Percentiles rank a stretch among this genome's conserved stretches.
phyloP scores from a whole-genome alignment of 2,329 filamentous ascomycete species.

The Colletotrichum noveboracense region DNA sequence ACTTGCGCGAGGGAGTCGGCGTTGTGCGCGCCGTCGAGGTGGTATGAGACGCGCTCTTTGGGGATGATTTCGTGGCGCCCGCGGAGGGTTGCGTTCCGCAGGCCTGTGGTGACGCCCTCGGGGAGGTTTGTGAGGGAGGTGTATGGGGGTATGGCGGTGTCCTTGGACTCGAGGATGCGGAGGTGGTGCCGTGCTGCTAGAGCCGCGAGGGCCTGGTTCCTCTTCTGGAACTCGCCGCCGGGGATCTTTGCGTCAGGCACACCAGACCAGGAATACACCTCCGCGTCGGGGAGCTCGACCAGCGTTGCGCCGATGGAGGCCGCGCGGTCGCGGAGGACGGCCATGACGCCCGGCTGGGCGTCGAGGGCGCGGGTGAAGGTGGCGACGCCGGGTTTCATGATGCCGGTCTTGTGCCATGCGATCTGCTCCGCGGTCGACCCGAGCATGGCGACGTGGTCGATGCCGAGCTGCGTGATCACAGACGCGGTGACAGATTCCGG shows the following conservation, averaged over 20 bases:
- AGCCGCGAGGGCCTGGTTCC: slow-evolving; percentile 60
- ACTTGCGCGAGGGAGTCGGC: slow-evolving; percentile 86
- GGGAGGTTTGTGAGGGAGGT: slow-evolving; percentile 46
- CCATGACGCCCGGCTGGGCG: slow-evolving; percentile 40
- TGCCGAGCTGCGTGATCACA: slow-evolving; percentile 69
- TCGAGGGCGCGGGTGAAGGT: slow-evolving; percentile 45
- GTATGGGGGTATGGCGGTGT: slow-evolving; percentile 41
- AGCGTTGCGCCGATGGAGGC: slow-evolving; percentile 55
- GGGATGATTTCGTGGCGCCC: slow-evolving; percentile 75
- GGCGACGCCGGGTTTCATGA: slow-evolving; percentile 65
- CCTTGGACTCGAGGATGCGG: slow-evolving; percentile 40
- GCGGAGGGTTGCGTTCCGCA: slow-evolving; percentile 78
- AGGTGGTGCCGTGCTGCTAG: slow-evolving; percentile 42
- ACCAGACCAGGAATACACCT: slow-evolving; percentile 2
- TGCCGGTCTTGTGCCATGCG: slow-evolving; percentile 77
- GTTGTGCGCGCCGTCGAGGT: slow-evolving; percentile 93
- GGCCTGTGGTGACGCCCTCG: slow-evolving; percentile 69
- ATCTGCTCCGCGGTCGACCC: slow-evolving; percentile 69
- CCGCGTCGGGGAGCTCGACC: slow-evolving; percentile 28
- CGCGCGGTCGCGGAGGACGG: slow-evolving; percentile 56
- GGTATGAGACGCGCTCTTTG: slow-evolving; percentile 72
- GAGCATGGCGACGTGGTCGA: slow-evolving; percentile 70
- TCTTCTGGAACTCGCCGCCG: slow-evolving; percentile 61
- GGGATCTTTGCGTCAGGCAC: slow-evolving; percentile 51
- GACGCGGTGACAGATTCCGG: slow-evolving; percentile 56